Conservation (phyloP, 208 protist genomes). For the Leishmania mexicana region DNA sequence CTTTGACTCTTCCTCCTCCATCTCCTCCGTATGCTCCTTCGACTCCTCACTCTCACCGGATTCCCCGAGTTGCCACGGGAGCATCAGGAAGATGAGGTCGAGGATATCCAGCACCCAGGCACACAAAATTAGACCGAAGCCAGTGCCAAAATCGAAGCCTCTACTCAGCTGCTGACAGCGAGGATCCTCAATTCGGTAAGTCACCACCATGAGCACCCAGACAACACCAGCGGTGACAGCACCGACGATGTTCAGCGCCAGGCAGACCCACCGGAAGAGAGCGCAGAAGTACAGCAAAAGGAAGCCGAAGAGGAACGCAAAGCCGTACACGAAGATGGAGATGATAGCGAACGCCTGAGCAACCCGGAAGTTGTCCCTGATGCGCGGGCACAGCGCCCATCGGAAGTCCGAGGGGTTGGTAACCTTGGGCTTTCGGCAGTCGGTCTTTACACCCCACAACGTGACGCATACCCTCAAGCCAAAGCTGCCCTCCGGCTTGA, state of each 20-base stretch:
- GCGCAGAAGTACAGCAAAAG: constrained; percentile 44
- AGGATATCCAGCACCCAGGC: constrained; percentile 44
- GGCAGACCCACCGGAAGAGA: constrained; percentile 37
- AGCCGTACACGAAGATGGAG: constrained; percentile 17
- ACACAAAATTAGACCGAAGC: constrained; percentile 44
- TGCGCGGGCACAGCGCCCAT: constrained; percentile 25
- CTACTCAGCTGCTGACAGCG: background rate
- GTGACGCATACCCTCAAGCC: constrained; percentile 35
- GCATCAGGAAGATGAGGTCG: constrained; percentile 43
- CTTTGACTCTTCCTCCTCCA: too few relatives aligned
- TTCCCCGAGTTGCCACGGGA: constrained; percentile 28
- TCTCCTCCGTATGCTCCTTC: too few relatives aligned
- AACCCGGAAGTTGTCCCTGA: constrained; percentile 41
- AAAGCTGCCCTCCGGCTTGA: background rate
- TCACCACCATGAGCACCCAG: constrained; percentile 41
- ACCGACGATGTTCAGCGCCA: constrained; percentile 35
- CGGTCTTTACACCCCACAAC: constrained; percentile 49
- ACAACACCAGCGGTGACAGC: constrained; percentile 23
- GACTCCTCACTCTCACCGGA: too few relatives aligned
- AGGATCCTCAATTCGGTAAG: constrained; percentile 13
- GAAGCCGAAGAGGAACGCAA: constrained; percentile 26
- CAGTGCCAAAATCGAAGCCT: constrained; percentile 37
- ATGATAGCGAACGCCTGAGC: constrained; percentile 50
- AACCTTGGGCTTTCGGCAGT: constrained; percentile 28
- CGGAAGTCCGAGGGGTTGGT: constrained; percentile 15